phyloP scores from a whole-genome alignment of 176 grass and related monocot species.

The Eleusine coracana region DNA sequence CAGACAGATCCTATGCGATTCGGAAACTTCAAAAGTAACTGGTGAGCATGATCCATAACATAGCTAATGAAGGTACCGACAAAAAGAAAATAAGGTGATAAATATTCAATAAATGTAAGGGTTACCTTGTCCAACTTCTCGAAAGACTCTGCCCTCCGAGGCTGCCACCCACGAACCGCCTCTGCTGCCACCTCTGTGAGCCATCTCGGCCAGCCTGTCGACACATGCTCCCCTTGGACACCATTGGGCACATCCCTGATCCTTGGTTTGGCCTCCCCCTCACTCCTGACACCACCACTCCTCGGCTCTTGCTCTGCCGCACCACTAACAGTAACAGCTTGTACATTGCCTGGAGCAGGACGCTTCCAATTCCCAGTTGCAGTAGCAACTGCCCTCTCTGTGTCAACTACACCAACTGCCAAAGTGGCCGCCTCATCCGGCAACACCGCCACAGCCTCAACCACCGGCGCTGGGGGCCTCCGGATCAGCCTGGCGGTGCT shows the following conservation, averaged over 20 bases:
- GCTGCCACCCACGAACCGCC: slow-evolving; percentile 87
- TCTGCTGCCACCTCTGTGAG: slow-evolving; percentile 84
- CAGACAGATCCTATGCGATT: slow-evolving; percentile 15
- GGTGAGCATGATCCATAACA: slow-evolving; percentile 23
- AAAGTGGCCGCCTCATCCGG: slow-evolving; percentile 29
- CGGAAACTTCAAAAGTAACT: slow-evolving; percentile 17
- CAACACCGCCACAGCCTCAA: slow-evolving; percentile 43
- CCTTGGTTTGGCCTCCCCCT: slow-evolving; percentile 42
- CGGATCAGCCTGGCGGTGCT: slow-evolving; percentile 74
- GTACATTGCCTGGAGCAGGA: neutral
- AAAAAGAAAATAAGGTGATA: neutral
- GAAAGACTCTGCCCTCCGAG: slow-evolving; percentile 90
- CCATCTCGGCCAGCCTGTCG: slow-evolving; percentile 87
- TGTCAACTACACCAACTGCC: slow-evolving; percentile 41
- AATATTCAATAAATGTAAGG: slow-evolving; percentile 12
- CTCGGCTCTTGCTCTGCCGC: slow-evolving; percentile 26
- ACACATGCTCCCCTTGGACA: slow-evolving; percentile 56
- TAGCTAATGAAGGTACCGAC: slow-evolving; percentile 25
- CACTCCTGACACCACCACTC: slow-evolving; percentile 21
- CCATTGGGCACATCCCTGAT: slow-evolving; percentile 67
- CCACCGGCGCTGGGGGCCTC: slow-evolving; percentile 46
- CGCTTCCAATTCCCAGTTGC: slow-evolving; percentile 34
- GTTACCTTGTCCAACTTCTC: slow-evolving; percentile 93
- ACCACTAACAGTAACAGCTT: slow-evolving; percentile 15
- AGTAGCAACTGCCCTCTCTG: slow-evolving; percentile 42